phyloP scores from a whole-genome alignment of 164 flowering plant species.

The Stephania japonica region DNA sequence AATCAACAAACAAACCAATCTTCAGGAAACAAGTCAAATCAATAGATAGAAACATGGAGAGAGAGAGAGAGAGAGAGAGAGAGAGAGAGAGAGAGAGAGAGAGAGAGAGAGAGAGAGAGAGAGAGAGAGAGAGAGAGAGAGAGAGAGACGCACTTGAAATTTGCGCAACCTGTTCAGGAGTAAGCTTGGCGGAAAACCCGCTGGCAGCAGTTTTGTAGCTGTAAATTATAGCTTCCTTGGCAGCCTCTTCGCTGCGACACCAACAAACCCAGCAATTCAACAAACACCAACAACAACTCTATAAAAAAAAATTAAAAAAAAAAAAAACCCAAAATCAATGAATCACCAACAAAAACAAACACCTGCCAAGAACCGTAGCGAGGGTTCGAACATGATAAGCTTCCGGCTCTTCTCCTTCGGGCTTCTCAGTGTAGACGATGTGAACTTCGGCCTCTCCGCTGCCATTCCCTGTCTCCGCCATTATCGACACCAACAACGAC shows the following conservation, averaged over 20 bases:
- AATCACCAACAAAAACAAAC: slow-evolving; percentile 23
- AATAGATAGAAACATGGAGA: too few relatives aligned
- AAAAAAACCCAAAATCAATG: background rate
- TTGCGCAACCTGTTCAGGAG: slow-evolving; percentile 64
- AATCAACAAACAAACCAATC: too few relatives aligned
- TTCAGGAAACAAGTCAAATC: too few relatives aligned
- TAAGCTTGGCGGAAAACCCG: slow-evolving; percentile 91
- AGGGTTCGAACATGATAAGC: slow-evolving; percentile 55
- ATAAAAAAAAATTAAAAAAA: background rate
- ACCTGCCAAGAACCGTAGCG: slow-evolving; percentile 73
- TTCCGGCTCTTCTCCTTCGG: slow-evolving; percentile 51
- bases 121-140: too few relatives aligned
- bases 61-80: too few relatives aligned
- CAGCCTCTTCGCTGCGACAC: slow-evolving; percentile 68
- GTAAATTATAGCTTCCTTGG: slow-evolving; percentile 70
- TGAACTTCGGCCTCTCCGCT: slow-evolving; percentile 36
- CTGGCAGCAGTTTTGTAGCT: slow-evolving; percentile 79
- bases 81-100: too few relatives aligned
- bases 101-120: too few relatives aligned
- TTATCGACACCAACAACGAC: slow-evolving; percentile 5
- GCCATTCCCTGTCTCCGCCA: slow-evolving; percentile 20
- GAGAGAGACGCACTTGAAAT: slow-evolving; percentile 75
- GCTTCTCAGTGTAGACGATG: slow-evolving; percentile 62
- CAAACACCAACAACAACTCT: background rate
- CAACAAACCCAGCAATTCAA: background rate